These are phyloP conservation scores for Xerocomus amazonicus DNA, from an alignment of 1,284 basidiomycete species.

Conservation along the genomic window DNA sequence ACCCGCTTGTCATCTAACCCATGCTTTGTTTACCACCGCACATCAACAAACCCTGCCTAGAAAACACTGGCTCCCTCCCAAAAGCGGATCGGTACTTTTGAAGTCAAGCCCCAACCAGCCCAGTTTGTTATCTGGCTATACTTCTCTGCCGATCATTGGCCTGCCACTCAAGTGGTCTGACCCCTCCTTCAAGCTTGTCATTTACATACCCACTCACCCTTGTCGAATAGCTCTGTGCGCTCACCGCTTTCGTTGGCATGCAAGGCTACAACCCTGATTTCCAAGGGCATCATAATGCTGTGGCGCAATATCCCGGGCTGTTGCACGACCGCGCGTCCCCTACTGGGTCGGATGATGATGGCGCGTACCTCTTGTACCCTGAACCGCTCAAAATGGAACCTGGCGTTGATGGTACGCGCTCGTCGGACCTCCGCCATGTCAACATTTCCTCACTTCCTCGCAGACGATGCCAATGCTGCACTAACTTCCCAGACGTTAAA, in stretches of 20 bases:
- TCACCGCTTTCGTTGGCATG: slow-evolving; percentile 22
- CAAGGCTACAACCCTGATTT: slow-evolving; percentile 23
- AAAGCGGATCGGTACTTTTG: slow-evolving; percentile 14
- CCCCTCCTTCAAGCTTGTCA: slow-evolving; percentile 9
- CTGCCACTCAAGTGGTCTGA: slow-evolving; percentile 15
- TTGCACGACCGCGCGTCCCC: slow-evolving; percentile 42
- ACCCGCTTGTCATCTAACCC: slow-evolving; percentile 25
- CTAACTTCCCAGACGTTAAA: slow-evolving; percentile 76
- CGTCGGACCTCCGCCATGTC: slow-evolving; percentile 9
- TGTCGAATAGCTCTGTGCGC: slow-evolving; percentile 4
- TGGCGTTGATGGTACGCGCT: slow-evolving; percentile 41
- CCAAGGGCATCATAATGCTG: slow-evolving; percentile 16
- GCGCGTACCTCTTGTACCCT: slow-evolving; percentile 29
- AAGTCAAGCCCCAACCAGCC: slow-evolving; percentile 19
- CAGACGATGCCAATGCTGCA: slow-evolving; percentile 49
- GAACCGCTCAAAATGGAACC: slow-evolving; percentile 39
- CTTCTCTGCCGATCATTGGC: slow-evolving; percentile 27
- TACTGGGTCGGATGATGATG: slow-evolving; percentile 50
- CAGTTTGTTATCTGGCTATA: slow-evolving; percentile 29
- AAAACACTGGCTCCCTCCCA: slow-evolving; percentile 24
- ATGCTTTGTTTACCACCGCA: slow-evolving; percentile 32
- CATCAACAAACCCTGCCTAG: slow-evolving; percentile 29
- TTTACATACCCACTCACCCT: not conserved
- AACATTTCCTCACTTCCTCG: slow-evolving; percentile 12
- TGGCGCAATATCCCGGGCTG: slow-evolving; percentile 28